Evolutionary conservation across 2,329 filamentous ascomycete species (phyloP).

Genomic region (Bipolaris victoriae): DNA sequence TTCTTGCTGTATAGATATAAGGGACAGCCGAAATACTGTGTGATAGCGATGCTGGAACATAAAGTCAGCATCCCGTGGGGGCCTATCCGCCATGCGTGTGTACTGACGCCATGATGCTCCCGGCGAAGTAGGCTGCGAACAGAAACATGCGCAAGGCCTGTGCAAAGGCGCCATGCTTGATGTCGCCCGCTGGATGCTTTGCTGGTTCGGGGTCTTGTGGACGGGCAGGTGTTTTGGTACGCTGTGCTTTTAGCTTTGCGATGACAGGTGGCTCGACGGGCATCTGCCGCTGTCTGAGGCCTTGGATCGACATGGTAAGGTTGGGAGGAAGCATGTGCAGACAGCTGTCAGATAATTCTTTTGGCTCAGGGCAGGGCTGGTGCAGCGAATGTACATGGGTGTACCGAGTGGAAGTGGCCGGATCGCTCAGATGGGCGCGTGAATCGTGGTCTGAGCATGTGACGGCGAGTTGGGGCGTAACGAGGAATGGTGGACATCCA

Average conservation of each 20-base stretch:
- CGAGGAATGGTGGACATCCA: conserved; percentile 13
- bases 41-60: conserved; percentile 58
- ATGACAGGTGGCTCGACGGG: conserved; percentile 31
- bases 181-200: conserved; percentile 44
- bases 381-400: conserved; percentile 16
- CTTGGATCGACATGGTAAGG: conserved; percentile 36
- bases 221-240: conserved; percentile 16
- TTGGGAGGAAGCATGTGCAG: conserved; percentile 10
- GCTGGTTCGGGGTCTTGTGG: conserved; percentile 5
- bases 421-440: conserved; percentile 21
- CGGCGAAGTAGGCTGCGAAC: conserved; percentile 55
- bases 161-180: conserved; percentile 52
- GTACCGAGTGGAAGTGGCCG: conserved; percentile 11
- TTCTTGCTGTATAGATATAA: conserved; percentile 76
- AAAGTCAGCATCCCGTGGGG: conserved; percentile 32
- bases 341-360: not conserved
- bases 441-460: conserved; percentile 15
- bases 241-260: conserved; percentile 22
- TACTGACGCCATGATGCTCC: conserved; percentile 50
- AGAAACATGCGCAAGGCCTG: conserved; percentile 53
- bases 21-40: conserved; percentile 74
- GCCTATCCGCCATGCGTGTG: conserved; percentile 15
- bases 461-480: conserved; percentile 13
- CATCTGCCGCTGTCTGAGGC: conserved; percentile 43
- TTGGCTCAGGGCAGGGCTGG: conserved; percentile 11